Base-by-base conservation (phyloP, 2,329 filamentous ascomycete species). In the Bipolaris gigantea region DNA sequence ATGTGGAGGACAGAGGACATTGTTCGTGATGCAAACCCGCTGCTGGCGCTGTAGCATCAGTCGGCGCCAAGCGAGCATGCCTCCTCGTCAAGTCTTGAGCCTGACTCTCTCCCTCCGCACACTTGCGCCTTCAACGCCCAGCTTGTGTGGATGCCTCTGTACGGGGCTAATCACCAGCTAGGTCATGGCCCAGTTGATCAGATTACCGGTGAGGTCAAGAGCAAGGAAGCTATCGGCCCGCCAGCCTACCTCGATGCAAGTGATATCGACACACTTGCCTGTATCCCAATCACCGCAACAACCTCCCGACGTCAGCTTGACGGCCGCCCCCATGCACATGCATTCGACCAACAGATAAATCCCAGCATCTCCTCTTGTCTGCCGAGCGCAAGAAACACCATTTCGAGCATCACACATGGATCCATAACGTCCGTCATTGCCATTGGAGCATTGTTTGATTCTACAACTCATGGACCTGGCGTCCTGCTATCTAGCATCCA, bases 401-500 rank as follows among this genome's bases (percentile, higher is more conserved):
- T 27, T 30, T 30, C 23, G 4, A 42, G 9, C 23, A 18, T n/a
- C 39, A 30, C 15, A 30, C 27, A 30, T 30, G 27, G 10, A 30
- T 30, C 9, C 11, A 30, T 15, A 30, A 42, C 39, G 19, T 27
- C n/a, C 23, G 18, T 5, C 23, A 10, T 25, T n/a, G 15, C 23
- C 21, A 30, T 13, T 6, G 11, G 25, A 30, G 16, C 16, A 19
- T 32, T 18, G 23, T 18, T 16, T 42, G 16, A 27, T 18, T 42
- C n/a, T 18, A 42, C 25, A 9, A n/a, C 40, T 30, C 16, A 6
- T 13, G 25, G 25, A 11, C 39, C 9, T 6, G n/a, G 7, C 10
- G 4, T 30, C 19, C 8, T 11, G 34, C 6, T 36, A 30, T 34
- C 55, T 63, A 65, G 39, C 83, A 85, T 32, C 82, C 82, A 59